Conservation (phyloP, 345 rosid genomes). For the Euphorbia pulcherrima region DNA sequence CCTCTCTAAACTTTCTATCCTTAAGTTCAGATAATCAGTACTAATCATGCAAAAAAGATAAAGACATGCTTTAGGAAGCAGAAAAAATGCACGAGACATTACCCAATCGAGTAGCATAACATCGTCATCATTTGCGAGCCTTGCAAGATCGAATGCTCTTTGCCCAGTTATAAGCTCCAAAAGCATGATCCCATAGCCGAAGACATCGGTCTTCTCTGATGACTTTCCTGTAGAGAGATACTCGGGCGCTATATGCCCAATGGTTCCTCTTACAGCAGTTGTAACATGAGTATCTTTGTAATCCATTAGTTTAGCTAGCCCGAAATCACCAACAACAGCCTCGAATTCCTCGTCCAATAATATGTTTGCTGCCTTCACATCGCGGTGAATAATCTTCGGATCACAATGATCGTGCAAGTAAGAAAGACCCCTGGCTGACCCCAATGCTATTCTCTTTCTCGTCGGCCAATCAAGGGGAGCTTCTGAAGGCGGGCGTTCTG, state of each 20-base stretch:
- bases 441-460: conserved; percentile 27
- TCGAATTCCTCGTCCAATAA: conserved; percentile 33
- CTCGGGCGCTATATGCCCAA: conserved; percentile 33
- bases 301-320: conserved; percentile 31
- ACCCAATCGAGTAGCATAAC: conserved; percentile 34
- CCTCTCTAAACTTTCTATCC: no score
- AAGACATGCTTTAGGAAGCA: neutral
- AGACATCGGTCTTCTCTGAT: conserved; percentile 33
- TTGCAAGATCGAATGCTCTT: conserved; percentile 31
- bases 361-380: conserved; percentile 33
- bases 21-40: neutral
- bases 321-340: conserved; percentile 35
- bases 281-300: conserved; percentile 36
- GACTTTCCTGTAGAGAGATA: conserved; percentile 32
- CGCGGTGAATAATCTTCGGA: conserved; percentile 33
- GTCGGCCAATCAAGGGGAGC: conserved; percentile 29
- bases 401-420: conserved; percentile 33
- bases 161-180: conserved; percentile 33
- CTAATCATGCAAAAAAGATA: neutral
- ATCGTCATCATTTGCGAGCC: conserved; percentile 34
- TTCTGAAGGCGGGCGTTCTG: conserved; percentile 25
- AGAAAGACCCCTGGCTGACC: conserved; percentile 31
- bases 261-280: conserved; percentile 33
- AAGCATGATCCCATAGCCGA: conserved; percentile 34
- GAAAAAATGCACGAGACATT: neutral